A percentile compares a stretch with the other conserved stretches of the same genome.
These are phyloP conservation scores for Naganishia kalamii DNA, from an alignment of 768 basidiomycete genomes.

Conservation along the genomic window DNA sequence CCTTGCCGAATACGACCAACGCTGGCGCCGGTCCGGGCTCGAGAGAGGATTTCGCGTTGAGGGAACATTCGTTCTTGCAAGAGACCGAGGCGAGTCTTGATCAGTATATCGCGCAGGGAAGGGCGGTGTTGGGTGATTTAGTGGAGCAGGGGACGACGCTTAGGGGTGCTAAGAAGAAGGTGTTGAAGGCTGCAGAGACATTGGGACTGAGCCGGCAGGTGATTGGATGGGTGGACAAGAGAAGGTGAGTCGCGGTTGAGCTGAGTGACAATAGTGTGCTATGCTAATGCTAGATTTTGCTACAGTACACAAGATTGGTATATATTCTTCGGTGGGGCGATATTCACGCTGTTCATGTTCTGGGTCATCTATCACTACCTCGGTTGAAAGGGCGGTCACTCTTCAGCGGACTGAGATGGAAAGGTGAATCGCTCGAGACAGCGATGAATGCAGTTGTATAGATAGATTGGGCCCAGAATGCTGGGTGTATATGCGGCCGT, in stretches of 20 bases:
- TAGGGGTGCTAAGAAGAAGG: conserved; percentile 76
- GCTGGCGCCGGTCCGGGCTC: conserved; percentile 53
- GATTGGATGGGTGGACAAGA: conserved; percentile 92
- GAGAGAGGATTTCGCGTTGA: conserved; percentile 71
- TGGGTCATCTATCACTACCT: conserved; percentile 87
- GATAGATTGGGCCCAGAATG: neutral
- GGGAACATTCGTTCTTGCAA: conserved; percentile 83
- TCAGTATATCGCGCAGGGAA: conserved; percentile 83
- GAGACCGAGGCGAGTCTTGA: conserved; percentile 76
- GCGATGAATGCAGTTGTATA: neutral
- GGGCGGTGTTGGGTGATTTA: conserved; percentile 83
- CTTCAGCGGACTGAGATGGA: neutral
- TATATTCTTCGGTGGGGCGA: conserved; percentile 77
- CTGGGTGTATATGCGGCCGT: too few species aligned
- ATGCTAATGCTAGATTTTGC: neutral
- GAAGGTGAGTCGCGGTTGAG: conserved; percentile 59
- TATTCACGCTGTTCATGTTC: conserved; percentile 88
- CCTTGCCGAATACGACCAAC: conserved; percentile 39
- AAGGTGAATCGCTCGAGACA: too few species aligned
- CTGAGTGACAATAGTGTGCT: neutral
- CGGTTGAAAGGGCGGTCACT: conserved; percentile 46
- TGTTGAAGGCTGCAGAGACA: conserved; percentile 87
- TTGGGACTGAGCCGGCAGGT: conserved; percentile 87
- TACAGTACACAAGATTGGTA: conserved; percentile 90
- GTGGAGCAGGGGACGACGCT: conserved; percentile 87